Evolutionary conservation across 352 stramenopile species (phyloP).

Genomic region (Pilasporangium apinafurcum): DNA sequence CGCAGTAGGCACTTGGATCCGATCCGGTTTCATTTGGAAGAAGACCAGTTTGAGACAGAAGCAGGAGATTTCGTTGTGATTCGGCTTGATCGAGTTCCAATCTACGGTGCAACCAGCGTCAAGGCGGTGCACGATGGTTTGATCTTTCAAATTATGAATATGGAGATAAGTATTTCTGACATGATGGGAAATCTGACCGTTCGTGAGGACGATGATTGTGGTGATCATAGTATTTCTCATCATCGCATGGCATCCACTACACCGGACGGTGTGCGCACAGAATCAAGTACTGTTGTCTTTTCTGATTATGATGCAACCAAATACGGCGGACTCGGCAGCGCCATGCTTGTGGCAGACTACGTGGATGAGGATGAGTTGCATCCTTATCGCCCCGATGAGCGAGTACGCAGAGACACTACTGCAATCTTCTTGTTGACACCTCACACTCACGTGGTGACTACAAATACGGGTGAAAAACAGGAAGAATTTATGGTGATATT

Average conservation of each 20-base stretch:
- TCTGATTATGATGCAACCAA: constrained; percentile 22
- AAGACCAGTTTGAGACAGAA: constrained; percentile 13
- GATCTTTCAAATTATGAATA: constrained; percentile 23
- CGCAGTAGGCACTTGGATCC: constrained; percentile 11
- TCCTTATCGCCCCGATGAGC: constrained; percentile 22
- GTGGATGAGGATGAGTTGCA: constrained; percentile 36
- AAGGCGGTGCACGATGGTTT: constrained; percentile 41
- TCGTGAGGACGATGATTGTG: constrained; percentile 34
- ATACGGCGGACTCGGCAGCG: constrained; percentile 14
- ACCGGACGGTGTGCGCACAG: constrained; percentile 16
- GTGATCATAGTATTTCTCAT: constrained; percentile 21
- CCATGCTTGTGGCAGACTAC: constrained; percentile 22
- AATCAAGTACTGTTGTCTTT: constrained; percentile 36
- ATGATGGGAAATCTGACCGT: constrained; percentile 40
- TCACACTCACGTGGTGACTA: too few species aligned
- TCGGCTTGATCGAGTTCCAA: too few species aligned
- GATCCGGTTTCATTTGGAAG: constrained; percentile 9
- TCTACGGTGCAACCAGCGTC: constrained; percentile 17
- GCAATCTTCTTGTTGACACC: constrained; percentile 2
- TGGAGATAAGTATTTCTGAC: constrained; percentile 49
- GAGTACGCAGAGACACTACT: constrained; percentile 28
- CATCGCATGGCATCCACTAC: constrained; percentile 35
- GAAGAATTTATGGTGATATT: too few species aligned
- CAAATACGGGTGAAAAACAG: too few species aligned
- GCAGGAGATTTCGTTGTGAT: constrained; percentile 18